phyloP scores from a whole-genome alignment of 2,329 filamentous ascomycete genomes.

The Phoma sp. region DNA sequence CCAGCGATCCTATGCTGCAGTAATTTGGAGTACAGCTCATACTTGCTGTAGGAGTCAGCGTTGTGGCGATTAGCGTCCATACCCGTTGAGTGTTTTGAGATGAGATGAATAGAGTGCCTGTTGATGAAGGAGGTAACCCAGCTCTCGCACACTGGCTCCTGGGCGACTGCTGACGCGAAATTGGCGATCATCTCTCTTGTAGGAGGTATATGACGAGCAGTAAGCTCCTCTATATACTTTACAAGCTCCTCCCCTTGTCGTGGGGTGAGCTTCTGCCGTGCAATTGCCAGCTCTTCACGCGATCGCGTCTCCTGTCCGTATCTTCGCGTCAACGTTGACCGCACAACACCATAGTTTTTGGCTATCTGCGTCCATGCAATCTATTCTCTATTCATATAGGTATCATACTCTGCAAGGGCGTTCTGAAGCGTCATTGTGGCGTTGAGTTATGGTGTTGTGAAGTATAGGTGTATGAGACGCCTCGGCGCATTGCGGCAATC shows the following conservation, averaged over 20 bases:
- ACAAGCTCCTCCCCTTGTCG: slow-evolving; percentile 24
- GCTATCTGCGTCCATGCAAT: too few species aligned
- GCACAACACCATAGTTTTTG: neutral
- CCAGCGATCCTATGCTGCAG: too few species aligned
- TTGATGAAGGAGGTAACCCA: slow-evolving; percentile 24
- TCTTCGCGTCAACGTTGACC: neutral
- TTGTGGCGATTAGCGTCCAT: slow-evolving; percentile 25
- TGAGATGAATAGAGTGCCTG: slow-evolving; percentile 16
- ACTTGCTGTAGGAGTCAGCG: slow-evolving; percentile 15
- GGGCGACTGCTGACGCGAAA: slow-evolving; percentile 20
- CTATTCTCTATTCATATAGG: too few species aligned
- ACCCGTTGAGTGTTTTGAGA: slow-evolving; percentile 17
- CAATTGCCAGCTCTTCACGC: neutral
- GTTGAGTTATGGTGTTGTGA: too few species aligned
- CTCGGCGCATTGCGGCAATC: too few species aligned
- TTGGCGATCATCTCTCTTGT: slow-evolving; percentile 10
- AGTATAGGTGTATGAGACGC: too few species aligned
- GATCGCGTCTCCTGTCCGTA: neutral
- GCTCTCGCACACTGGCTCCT: slow-evolving; percentile 15
- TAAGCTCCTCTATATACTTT: slow-evolving; percentile 24
- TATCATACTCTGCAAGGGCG: too few species aligned
- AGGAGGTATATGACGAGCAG: slow-evolving; percentile 17
- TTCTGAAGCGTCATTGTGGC: too few species aligned
- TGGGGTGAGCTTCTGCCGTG: neutral
- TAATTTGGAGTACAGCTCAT: too few species aligned